A percentile compares a stretch with the other conserved stretches of the same genome.
phyloP scores from a whole-genome alignment of 2,329 filamentous ascomycete species.

The Trichoderma hamatum region DNA sequence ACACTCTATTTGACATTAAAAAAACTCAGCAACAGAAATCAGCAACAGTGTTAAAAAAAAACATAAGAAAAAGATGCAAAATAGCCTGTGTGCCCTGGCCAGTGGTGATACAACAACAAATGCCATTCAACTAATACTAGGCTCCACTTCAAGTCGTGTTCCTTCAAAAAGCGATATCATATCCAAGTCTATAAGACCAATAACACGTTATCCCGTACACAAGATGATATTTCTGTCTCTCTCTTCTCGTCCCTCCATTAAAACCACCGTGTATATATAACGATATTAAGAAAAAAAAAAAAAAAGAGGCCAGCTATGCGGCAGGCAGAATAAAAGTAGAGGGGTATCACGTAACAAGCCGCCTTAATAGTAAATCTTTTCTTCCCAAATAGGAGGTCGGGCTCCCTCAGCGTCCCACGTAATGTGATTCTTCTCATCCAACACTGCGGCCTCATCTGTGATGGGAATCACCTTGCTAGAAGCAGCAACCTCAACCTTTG shows the following conservation, averaged over 20 bases:
- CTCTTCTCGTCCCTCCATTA: background rate
- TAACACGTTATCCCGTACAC: background rate
- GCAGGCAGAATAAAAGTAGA: background rate
- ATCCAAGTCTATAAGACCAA: slow-evolving; percentile 7
- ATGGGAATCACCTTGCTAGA: slow-evolving; percentile 69
- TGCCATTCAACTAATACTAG: background rate
- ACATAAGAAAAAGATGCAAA: background rate
- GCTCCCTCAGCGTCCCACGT: slow-evolving; percentile 47
- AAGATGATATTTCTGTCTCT: background rate
- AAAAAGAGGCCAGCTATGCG: background rate
- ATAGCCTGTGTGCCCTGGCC: slow-evolving; percentile 7
- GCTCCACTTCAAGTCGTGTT: background rate
- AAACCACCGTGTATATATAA: background rate
- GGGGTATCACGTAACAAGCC: slow-evolving; percentile 29
- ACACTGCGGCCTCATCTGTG: slow-evolving; percentile 69
- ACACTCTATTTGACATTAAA: background rate
- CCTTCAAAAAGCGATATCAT: background rate
- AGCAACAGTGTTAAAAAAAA: background rate
- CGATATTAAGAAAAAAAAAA: background rate
- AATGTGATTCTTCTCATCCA: slow-evolving; percentile 65
- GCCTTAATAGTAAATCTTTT: slow-evolving; percentile 50
- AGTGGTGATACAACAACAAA: background rate
- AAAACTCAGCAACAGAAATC: background rate
- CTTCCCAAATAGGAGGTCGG: slow-evolving; percentile 49
- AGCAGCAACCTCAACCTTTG: slow-evolving; percentile 69